These are phyloP conservation scores for Talaromyces wortmannii DNA, from an alignment of 495 filamentous ascomycete species.

Conservation along the genomic window DNA sequence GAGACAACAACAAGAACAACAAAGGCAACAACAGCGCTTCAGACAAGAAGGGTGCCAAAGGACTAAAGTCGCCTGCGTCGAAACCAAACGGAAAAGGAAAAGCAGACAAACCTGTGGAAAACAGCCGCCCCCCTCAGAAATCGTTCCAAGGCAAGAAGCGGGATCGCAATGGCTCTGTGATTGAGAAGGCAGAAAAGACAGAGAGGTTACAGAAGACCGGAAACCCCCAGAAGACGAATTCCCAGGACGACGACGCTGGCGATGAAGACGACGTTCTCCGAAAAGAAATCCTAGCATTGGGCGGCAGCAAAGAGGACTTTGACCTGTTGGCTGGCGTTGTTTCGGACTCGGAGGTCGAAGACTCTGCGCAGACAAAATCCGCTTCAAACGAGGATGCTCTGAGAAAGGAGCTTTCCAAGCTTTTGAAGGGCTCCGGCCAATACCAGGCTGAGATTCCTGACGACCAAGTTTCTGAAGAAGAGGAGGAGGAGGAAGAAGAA, in stretches of 20 bases:
- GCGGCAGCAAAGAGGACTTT: constrained; percentile 70
- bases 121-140: constrained; percentile 8
- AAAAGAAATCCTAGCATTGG: constrained; percentile 68
- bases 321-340: constrained; percentile 55
- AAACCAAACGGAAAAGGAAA: constrained; percentile 19
- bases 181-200: constrained; percentile 17
- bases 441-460: constrained; percentile 32
- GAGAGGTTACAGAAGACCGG: constrained; percentile 9
- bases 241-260: constrained; percentile 2
- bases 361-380: constrained; percentile 17
- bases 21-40: constrained; percentile 15
- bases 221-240: constrained; percentile 17
- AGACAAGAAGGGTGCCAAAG: constrained; percentile 18
- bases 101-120: constrained; percentile 7
- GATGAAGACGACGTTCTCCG: constrained; percentile 39
- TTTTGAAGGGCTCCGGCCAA: constrained; percentile 36
- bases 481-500: constrained; percentile 27
- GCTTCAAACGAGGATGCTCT: constrained; percentile 26
- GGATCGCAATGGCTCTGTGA: constrained; percentile 45
- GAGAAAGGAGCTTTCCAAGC: constrained; percentile 34
- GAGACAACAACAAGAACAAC: constrained; percentile 25
- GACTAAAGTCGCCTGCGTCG: constrained; percentile 18
- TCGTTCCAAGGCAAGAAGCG: constrained; percentile 38
- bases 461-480: constrained; percentile 25
- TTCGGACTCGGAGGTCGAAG: constrained; percentile 56